Evolutionary conservation across 1,284 basidiomycete genomes (phyloP), one percentile per base, ranked within the genome.

Genomic region (Dichomitus squalens): DNA sequence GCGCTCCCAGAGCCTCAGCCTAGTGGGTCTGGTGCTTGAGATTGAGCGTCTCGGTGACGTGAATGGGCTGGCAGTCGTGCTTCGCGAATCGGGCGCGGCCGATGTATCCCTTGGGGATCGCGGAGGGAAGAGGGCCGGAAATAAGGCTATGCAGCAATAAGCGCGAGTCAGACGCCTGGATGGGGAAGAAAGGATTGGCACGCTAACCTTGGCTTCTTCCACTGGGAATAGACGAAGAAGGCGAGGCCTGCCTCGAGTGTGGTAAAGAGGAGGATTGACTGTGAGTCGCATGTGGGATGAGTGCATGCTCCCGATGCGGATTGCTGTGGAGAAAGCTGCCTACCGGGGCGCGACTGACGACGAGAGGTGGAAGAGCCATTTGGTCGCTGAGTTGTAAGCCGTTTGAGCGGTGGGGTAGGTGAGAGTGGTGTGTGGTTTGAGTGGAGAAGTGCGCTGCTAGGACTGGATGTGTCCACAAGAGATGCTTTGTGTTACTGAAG

Each of bases 21-120:
- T 58, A 63, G 34, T 61, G 62, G 49, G 54, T 9, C 31, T 53
- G 6, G 29, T 11, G 44, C 7, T 44, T 36, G 55, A 57, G 43
- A 5, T 23, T 27, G 53, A 57, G 49, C 34, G 54, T 53, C 46
- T 64, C 49, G 46, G 54, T 33, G 53, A 64, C 23, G 51, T 64
- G 62, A 50, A 39, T 49, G 49, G 62, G 53, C 18, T 64, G 62
- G 36, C 31, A 33, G 25, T 57, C 59, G 50, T 66, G 64, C 35
- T 36, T 52, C 53, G 63, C 56, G 57, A 63, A 68, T 33, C 66
- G 63, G 21, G 54, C 43, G 34, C 58, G 51, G 39, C 66, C 67
- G 46, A 68, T 54, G 56, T 68, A 63, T 25, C 66, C 68, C 57
- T 66, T 63, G 38, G 68, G 67, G 40, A 70, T 70, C 29, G 66